Evolutionary conservation across 306 rosid species (phyloP).

Genomic region (Lagenaria siceraria): DNA sequence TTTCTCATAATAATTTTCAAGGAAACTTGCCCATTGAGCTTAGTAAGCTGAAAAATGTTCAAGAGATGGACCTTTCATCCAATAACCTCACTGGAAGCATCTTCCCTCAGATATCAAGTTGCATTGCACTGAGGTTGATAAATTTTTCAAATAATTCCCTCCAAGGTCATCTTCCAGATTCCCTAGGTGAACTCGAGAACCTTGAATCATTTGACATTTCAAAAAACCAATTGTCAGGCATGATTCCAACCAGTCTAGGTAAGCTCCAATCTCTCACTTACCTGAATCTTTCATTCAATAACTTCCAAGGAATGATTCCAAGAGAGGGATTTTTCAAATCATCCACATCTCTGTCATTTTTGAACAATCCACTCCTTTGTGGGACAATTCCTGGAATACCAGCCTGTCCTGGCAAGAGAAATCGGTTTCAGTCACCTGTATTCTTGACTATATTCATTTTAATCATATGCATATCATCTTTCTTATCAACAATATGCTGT

Average conservation of each 20-base stretch:
- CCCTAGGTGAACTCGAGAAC: constrained; percentile 41
- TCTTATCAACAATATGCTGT: constrained; percentile 33
- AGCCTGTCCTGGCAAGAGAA: constrained; percentile 22
- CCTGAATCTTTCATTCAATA: constrained; percentile 46
- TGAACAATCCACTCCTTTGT: constrained; percentile 36
- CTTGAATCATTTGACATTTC: constrained; percentile 48
- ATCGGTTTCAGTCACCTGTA: constrained; percentile 16
- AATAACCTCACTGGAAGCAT: constrained; percentile 39
- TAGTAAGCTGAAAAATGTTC: constrained; percentile 52
- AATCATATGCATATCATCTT: constrained; percentile 30
- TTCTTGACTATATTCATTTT: constrained; percentile 22
- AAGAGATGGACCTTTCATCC: constrained; percentile 56
- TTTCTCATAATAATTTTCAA: constrained; percentile 51
- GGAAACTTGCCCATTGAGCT: constrained; percentile 53
- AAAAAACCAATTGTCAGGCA: constrained; percentile 35
- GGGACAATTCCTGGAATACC: constrained; percentile 19
- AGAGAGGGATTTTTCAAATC: constrained; percentile 43
- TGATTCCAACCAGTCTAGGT: constrained; percentile 35
- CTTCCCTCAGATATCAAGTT: constrained; percentile 52
- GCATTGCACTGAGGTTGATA: constrained; percentile 38
- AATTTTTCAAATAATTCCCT: constrained; percentile 47
- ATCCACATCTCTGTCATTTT: constrained; percentile 29
- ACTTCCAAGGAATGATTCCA: constrained; percentile 50
- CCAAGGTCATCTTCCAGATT: constrained; percentile 37
- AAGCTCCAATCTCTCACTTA: constrained; percentile 28